Evolutionary conservation across 2,329 filamentous ascomycete species (phyloP).

Genomic region (Talaromyces pinophilus): DNA sequence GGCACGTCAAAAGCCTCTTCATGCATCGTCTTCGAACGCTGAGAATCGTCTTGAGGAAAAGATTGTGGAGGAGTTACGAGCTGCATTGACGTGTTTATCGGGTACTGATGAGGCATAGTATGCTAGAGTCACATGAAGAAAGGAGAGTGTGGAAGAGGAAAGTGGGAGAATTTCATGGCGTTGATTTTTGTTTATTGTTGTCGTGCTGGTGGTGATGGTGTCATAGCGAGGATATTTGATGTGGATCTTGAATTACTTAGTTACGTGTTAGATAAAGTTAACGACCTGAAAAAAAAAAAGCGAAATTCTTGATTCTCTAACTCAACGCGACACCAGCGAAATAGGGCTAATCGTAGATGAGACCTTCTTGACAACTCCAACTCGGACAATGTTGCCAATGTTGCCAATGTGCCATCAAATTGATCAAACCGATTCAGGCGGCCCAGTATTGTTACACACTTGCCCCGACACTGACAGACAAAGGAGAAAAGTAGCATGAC

Average conservation of each 20-base stretch:
- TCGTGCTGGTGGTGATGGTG: slow-evolving; percentile 8
- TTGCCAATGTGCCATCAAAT: background rate
- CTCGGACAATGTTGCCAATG: background rate
- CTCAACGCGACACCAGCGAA: background rate
- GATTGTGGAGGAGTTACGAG: slow-evolving; percentile 68
- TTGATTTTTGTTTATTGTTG: background rate
- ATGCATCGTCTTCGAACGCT: slow-evolving; percentile 46
- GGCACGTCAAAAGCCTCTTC: slow-evolving; percentile 45
- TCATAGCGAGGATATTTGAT: slow-evolving; percentile 13
- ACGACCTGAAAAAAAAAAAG: background rate
- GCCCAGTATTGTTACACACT: background rate
- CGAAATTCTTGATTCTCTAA: background rate
- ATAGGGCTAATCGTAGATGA: background rate
- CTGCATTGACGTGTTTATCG: slow-evolving; percentile 48
- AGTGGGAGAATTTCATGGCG: background rate
- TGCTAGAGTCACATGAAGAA: background rate
- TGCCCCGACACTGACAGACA: background rate
- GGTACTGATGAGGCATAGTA: slow-evolving; percentile 35
- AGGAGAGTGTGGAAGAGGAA: background rate
- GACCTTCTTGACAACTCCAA: background rate
- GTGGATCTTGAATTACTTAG: slow-evolving; percentile 1
- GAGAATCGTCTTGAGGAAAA: slow-evolving; percentile 74
- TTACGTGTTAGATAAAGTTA: background rate
- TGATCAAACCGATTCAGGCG: background rate
- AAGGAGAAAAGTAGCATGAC: background rate